These are phyloP conservation scores for Hypoxylon rubiginosum DNA, from an alignment of 2,329 filamentous ascomycete species.

Conservation along the genomic window DNA sequence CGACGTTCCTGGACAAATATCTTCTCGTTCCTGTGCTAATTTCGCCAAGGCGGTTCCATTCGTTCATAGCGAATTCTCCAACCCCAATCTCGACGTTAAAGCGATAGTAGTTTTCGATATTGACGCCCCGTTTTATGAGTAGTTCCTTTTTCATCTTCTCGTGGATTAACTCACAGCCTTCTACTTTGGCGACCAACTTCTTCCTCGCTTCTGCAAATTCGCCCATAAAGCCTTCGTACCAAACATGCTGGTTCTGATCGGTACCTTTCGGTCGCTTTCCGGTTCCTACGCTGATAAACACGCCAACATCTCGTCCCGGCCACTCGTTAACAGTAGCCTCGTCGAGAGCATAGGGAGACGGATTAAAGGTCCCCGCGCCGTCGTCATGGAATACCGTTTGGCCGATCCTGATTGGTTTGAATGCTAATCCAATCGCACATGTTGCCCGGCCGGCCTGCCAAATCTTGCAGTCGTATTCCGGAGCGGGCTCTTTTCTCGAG, in stretches of 20 bases:
- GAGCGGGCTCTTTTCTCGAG: constrained; percentile 88
- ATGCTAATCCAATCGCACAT: constrained; percentile 88
- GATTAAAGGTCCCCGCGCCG: constrained; percentile 92
- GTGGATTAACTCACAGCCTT: constrained; percentile 93
- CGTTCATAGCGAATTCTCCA: constrained; percentile 98
- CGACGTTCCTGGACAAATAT: constrained; percentile 80
- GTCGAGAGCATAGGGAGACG: constrained; percentile 85
- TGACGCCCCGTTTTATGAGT: constrained; percentile 81
- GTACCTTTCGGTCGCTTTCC: constrained; percentile 79
- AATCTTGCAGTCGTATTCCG: constrained; percentile 93
- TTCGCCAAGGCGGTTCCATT: constrained; percentile 93
- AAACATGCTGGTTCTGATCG: constrained; percentile 80
- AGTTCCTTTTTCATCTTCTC: constrained; percentile 86
- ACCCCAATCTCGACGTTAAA: constrained; percentile 98
- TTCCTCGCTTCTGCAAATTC: constrained; percentile 92
- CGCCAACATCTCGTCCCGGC: constrained; percentile 92
- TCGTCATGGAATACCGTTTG: constrained; percentile 96
- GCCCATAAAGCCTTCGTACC: constrained; percentile 95
- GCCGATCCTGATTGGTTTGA: constrained; percentile 95
- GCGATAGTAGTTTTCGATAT: constrained; percentile 91
- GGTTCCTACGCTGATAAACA: constrained; percentile 95
- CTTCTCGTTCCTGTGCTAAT: constrained; percentile 92
- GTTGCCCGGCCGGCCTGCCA: constrained; percentile 99
- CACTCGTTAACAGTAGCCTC: constrained; percentile 94
- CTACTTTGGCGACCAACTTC: constrained; percentile 89